Conservation (phyloP, 176 grass and related monocot genomes). For the Microstegium vimineum region DNA sequence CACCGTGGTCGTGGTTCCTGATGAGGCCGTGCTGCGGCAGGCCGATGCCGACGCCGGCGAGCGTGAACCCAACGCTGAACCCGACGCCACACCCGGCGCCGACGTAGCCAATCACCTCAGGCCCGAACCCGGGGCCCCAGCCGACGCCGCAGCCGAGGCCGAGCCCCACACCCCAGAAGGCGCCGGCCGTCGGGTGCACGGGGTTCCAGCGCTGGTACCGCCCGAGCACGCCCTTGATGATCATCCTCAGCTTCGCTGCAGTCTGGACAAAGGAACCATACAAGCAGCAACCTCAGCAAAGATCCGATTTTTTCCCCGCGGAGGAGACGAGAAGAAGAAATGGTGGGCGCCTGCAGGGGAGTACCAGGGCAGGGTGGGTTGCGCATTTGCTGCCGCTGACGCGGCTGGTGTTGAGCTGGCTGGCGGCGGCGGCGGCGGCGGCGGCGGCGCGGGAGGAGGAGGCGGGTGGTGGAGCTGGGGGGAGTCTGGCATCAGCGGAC, state of each 20-base stretch:
- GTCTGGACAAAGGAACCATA: neutral
- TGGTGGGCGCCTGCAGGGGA: neutral
- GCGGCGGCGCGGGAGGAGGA: neutral
- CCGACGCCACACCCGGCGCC: constrained; percentile 84
- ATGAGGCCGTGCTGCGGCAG: constrained; percentile 66
- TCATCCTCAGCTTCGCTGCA: constrained; percentile 58
- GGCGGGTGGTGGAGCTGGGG: neutral
- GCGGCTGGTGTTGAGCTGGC: neutral
- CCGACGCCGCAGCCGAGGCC: constrained; percentile 90
- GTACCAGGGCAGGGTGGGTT: constrained; percentile 8
- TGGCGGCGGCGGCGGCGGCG: too few species aligned
- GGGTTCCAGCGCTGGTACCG: constrained; percentile 92
- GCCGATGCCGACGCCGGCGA: constrained; percentile 75
- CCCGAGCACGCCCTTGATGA: constrained; percentile 76
- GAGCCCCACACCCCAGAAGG: constrained; percentile 86
- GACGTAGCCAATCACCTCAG: constrained; percentile 87
- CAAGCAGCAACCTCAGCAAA: constrained; percentile 5
- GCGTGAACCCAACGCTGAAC: constrained; percentile 81
- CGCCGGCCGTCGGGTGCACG: constrained; percentile 79
- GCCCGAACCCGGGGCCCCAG: constrained; percentile 91
- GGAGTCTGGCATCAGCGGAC: constrained; percentile 38
- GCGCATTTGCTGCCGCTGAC: constrained; percentile 26
- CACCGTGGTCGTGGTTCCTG: constrained; percentile 34
- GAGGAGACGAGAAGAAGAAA: neutral
- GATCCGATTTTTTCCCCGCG: neutral